Evolutionary conservation across 352 stramenopile genomes (phyloP).

Genomic region (Globisporangium nunn): DNA sequence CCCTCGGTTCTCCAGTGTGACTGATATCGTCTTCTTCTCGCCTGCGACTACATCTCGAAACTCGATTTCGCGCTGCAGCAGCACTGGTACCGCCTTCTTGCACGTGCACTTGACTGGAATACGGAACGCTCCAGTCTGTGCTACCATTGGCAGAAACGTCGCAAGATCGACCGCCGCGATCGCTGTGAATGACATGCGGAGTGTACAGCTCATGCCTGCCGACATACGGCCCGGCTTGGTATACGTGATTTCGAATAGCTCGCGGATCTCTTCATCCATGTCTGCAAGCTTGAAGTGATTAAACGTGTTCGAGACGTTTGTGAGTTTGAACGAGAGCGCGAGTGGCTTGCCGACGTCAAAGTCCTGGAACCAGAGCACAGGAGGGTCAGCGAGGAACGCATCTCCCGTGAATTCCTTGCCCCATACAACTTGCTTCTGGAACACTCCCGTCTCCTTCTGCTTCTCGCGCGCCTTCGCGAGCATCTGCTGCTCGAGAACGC

Average conservation of each 20-base stretch:
- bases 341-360: slow-evolving; percentile 77
- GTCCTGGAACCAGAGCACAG: slow-evolving; percentile 85
- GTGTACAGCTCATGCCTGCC: slow-evolving; percentile 72
- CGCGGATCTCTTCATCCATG: slow-evolving; percentile 57
- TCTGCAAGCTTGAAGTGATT: slow-evolving; percentile 87
- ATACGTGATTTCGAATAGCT: slow-evolving; percentile 88
- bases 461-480: slow-evolving; percentile 30
- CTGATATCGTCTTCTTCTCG: slow-evolving; percentile 42
- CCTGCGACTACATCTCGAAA: slow-evolving; percentile 80
- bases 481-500: slow-evolving; percentile 59
- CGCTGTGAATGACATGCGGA: slow-evolving; percentile 72
- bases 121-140: slow-evolving; percentile 69
- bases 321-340: slow-evolving; percentile 64
- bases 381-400: slow-evolving; percentile 78
- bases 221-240: slow-evolving; percentile 86
- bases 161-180: slow-evolving; percentile 58
- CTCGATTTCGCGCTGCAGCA: slow-evolving; percentile 29
- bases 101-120: slow-evolving; percentile 80
- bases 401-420: slow-evolving; percentile 70
- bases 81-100: slow-evolving; percentile 66
- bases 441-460: slow-evolving; percentile 42
- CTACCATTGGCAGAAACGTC: slow-evolving; percentile 47
- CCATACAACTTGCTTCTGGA: slow-evolving; percentile 71
- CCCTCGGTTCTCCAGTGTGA: slow-evolving; percentile 68
- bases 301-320: slow-evolving; percentile 90